Base-by-base conservation (phyloP, 805 yeast species). In the Groenewaldozyma salmanticensis region DNA sequence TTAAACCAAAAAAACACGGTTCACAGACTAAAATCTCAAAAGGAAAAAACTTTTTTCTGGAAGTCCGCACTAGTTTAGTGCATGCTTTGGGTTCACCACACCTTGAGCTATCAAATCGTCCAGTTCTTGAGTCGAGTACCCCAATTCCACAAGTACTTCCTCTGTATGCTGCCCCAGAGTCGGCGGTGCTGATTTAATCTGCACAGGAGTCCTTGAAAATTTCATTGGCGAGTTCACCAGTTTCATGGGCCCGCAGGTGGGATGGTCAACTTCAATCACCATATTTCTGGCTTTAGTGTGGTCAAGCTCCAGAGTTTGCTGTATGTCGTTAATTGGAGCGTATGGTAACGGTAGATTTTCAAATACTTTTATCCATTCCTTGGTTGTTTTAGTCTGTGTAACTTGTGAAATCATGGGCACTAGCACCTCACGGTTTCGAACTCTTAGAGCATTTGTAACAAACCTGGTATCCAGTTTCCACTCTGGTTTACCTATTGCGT, bases 261-360 rank as follows among this genome's bases (percentile, higher is more conserved):
- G 59, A 43, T 65, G 69, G n/a, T 55, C 58, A 4, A 61, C 57
- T 6, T 48, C 47, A 22, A 54, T 47, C 15, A 65, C 56, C 67
- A 64, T 64, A 33, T 59, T 50, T 19, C 70, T 51, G 2, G 67
- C 66, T 31, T 40, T 44, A 5, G 64, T 49, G 31, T 65, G 70
- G 18, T 58, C 59, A 41, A 59, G 64, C 35, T 53, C 52, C 15
- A 65, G 52, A 13, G 67, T 50, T 15, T 57, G 47, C 43, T 59
- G 54, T 39, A 65, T 52, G 40, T 65, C 69, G 45, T 65, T 65
- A 31, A 65, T 61, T 2, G 69, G 62, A 1, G 70, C 70, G 38
- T 54, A 63, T 7, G 70, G 66, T 44, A 65, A 58, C 29, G 60
- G 60, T 22, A 42, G 37, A 24, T 55, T 55, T 22, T 51, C 52